Percentiles rank a stretch among this genome's conserved stretches.
phyloP scores from a whole-genome alignment of 495 filamentous ascomycete species.

The Platismatia glauca region DNA sequence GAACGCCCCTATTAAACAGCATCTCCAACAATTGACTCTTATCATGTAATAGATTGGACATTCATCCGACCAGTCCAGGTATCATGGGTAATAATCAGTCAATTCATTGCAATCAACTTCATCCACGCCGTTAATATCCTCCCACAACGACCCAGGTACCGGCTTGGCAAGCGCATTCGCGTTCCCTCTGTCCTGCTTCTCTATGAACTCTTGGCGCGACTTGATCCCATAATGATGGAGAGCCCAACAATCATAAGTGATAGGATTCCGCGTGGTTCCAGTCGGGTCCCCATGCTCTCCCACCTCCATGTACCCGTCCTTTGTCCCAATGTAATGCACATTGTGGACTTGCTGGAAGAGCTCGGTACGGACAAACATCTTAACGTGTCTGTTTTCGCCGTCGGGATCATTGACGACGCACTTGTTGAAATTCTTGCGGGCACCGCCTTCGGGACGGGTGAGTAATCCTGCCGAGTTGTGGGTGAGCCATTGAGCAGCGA shows the following conservation, averaged over 20 bases:
- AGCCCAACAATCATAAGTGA: slow-evolving; percentile 9
- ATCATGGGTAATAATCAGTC: slow-evolving; percentile 1
- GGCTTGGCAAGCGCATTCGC: neutral
- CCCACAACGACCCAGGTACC: neutral
- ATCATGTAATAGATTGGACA: neutral
- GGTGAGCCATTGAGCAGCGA: slow-evolving; percentile 9
- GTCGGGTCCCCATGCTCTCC: slow-evolving; percentile 1
- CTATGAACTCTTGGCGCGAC: slow-evolving; percentile 8
- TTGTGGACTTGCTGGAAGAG: slow-evolving; percentile 1
- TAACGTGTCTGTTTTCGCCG: neutral
- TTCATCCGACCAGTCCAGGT: neutral
- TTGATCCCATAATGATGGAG: slow-evolving; percentile 11
- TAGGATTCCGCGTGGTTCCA: neutral
- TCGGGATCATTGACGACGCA: slow-evolving; percentile 3
- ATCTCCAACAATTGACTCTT: neutral
- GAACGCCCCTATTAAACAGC: no score
- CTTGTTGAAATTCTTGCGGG: slow-evolving; percentile 7
- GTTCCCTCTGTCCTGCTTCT: slow-evolving; percentile 7
- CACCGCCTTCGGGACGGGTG: neutral
- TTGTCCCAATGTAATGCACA: neutral
- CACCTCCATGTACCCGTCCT: neutral
- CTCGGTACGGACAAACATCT: slow-evolving; percentile 9
- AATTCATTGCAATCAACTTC: neutral
- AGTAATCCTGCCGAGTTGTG: slow-evolving; percentile 14
- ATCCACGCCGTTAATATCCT: neutral